Evolutionary conservation across 139 green algal species (phyloP).

Genomic region (Prasinococcaceae sp.): DNA sequence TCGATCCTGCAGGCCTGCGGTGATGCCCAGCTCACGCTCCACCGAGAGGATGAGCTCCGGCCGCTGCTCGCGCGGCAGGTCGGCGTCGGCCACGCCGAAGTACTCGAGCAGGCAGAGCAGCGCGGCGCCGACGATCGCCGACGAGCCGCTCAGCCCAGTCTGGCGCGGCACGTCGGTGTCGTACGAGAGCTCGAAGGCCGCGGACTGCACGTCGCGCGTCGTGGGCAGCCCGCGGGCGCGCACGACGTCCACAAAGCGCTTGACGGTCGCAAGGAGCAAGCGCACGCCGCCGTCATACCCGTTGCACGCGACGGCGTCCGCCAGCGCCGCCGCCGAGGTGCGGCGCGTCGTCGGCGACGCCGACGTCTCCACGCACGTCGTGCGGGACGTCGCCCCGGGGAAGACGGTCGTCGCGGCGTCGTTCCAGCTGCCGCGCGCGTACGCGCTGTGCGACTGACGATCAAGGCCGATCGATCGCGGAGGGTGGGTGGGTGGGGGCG

Average conservation of each 20-base stretch:
- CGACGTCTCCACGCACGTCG: no score
- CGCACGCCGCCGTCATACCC: conserved; percentile 70
- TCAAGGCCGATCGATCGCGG: no score
- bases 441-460: no score
- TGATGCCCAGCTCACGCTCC: conserved; percentile 69
- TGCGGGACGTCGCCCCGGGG: no score
- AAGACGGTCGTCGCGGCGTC: no score
- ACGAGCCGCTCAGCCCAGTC: conserved; percentile 66
- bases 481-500: no score
- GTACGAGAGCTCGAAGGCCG: conserved; percentile 60
- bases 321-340: no score
- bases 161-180: conserved; percentile 72
- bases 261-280: conserved; percentile 60
- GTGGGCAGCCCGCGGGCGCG: conserved; percentile 22
- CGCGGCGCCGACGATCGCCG: conserved; percentile 57
- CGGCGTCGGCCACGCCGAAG: conserved; percentile 33
- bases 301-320: no score
- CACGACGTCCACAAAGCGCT: conserved; percentile 49
- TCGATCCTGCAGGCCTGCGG: conserved; percentile 71
- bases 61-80: conserved; percentile 33
- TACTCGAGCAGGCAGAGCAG: conserved; percentile 67
- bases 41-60: conserved; percentile 54
- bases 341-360: no score
- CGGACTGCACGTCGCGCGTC: conserved; percentile 23
- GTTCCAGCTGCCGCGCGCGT: no score